These are phyloP conservation scores for Globisporangium spinosum DNA, from an alignment of 352 stramenopile genomes.

Conservation along the genomic window DNA sequence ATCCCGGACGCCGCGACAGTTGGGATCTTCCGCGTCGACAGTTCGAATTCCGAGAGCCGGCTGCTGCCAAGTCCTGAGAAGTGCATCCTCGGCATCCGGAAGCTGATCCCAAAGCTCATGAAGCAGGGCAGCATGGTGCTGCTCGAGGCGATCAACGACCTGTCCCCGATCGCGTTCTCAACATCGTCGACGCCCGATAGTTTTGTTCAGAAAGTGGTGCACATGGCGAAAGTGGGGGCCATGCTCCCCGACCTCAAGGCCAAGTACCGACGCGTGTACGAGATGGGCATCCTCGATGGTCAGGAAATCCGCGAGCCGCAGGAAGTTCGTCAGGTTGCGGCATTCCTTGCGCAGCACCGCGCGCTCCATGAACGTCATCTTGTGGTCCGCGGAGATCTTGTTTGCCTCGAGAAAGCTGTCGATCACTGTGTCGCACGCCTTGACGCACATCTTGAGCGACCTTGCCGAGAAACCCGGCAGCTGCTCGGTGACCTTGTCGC, in stretches of 20 bases:
- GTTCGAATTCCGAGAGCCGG: constrained; percentile 74
- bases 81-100: constrained; percentile 81
- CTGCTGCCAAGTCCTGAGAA: constrained; percentile 88
- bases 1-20: constrained; percentile 84
- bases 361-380: constrained; percentile 97
- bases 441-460: constrained; percentile 81
- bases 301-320: constrained; percentile 90
- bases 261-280: constrained; percentile 73
- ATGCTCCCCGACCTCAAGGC: constrained; percentile 68
- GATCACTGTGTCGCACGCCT: constrained; percentile 90
- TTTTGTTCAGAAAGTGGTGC: constrained; percentile 88
- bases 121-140: constrained; percentile 71
- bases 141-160: constrained; percentile 76
- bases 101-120: constrained; percentile 90
- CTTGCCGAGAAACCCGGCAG: constrained; percentile 59
- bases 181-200: constrained; percentile 58
- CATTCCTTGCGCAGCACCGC: constrained; percentile 90
- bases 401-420: constrained; percentile 90
- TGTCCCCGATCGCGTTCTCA: constrained; percentile 84
- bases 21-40: constrained; percentile 93
- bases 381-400: constrained; percentile 91
- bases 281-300: constrained; percentile 88
- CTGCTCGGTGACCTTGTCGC: constrained; percentile 48
- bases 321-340: constrained; percentile 89
- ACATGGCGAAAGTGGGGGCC: constrained; percentile 73